These are phyloP conservation scores for Mycena epipterygia DNA, from an alignment of 768 basidiomycete genomes.

Conservation along the genomic window DNA sequence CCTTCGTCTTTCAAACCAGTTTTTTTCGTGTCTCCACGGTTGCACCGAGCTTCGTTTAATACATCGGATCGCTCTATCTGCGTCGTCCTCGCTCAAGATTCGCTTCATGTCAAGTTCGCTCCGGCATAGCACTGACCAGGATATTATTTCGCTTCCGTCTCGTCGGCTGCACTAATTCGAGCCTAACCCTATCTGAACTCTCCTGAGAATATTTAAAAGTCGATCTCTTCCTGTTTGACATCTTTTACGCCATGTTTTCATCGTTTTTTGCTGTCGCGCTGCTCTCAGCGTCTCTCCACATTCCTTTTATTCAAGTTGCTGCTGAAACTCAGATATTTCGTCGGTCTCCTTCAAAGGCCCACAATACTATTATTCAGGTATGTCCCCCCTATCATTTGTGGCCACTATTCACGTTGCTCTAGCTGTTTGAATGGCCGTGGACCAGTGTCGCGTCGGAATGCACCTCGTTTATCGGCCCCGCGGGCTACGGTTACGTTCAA, in stretches of 20 bases:
- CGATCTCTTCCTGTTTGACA: neutral
- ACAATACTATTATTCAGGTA: conserved; percentile 27
- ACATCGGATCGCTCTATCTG: too few relatives aligned
- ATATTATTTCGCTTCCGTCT: too few relatives aligned
- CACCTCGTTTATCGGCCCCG: conserved; percentile 58
- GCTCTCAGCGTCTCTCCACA: neutral
- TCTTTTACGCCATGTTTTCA: conserved; percentile 2
- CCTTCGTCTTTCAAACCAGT: too few relatives aligned
- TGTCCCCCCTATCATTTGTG: too few relatives aligned
- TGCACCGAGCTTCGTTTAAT: too few relatives aligned
- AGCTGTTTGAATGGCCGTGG: conserved; percentile 62
- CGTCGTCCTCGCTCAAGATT: too few relatives aligned
- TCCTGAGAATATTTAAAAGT: neutral
- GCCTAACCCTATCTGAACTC: too few relatives aligned
- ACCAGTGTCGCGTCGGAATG: conserved; percentile 59
- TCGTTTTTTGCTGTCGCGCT: neutral
- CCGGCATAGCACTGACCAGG: too few relatives aligned
- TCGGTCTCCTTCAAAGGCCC: neutral
- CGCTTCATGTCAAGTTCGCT: too few relatives aligned
- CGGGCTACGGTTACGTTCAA: conserved; percentile 61
- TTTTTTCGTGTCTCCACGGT: too few relatives aligned
- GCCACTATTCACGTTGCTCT: conserved; percentile 12
- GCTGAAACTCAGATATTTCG: neutral
- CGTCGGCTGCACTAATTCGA: too few relatives aligned
- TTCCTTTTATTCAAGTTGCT: neutral